These are phyloP conservation scores for Erigeron philadelphicus DNA, from an alignment of 140 eudicot genomes.

Conservation along the genomic window DNA sequence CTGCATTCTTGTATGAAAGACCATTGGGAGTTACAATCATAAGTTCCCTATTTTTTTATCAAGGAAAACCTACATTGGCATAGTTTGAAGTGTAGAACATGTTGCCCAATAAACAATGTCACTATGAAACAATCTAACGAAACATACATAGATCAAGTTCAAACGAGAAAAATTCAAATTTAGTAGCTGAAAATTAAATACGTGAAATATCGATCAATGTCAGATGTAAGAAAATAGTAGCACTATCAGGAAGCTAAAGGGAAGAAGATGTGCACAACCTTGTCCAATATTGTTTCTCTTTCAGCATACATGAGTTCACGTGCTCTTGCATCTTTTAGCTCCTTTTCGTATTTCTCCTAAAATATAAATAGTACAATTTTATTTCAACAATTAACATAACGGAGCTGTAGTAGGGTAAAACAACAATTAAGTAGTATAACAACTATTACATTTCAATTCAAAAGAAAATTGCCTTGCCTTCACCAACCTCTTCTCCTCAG, in stretches of 20 bases:
- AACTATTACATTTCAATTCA: conserved; percentile 15
- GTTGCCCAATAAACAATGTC: neutral
- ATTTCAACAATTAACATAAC: conserved; percentile 13
- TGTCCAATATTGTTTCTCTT: conserved; percentile 85
- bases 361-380: conserved; percentile 15
- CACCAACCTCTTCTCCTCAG: conserved; percentile 77
- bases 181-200: neutral
- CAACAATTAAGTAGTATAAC: conserved; percentile 7
- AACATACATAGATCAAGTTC: neutral
- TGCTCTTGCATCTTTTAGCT: conserved; percentile 84
- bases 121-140: neutral
- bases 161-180: neutral
- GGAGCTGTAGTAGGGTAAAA: neutral
- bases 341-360: conserved; percentile 91
- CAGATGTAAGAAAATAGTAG: neutral
- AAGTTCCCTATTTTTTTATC: neutral
- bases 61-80: neutral
- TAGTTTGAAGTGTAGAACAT: neutral
- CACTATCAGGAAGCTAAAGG: conserved; percentile 18
- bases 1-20: neutral
- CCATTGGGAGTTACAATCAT: neutral
- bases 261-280: conserved; percentile 41
- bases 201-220: conserved; percentile 1
- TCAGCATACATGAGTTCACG: conserved; percentile 99
- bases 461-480: conserved; percentile 43